phyloP scores from a whole-genome alignment of 306 rosid species.

The Vigna hirtella region DNA sequence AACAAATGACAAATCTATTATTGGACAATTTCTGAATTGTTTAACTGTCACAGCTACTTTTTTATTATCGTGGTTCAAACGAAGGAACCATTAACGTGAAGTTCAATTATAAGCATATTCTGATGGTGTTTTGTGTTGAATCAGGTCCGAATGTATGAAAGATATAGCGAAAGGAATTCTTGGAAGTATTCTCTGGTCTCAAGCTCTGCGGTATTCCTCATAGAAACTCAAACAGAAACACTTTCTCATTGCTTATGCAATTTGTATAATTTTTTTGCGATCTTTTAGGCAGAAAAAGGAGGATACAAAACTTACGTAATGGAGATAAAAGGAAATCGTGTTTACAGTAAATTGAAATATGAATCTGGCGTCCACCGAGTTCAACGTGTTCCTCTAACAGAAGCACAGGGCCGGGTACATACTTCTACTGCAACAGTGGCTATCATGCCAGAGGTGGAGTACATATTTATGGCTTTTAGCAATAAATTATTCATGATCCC shows the following conservation, averaged over 20 bases:
- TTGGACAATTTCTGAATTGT: slow-evolving; percentile 36
- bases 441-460: slow-evolving; percentile 97
- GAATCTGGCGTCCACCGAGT: slow-evolving; percentile 99
- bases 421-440: slow-evolving; percentile 99
- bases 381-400: slow-evolving; percentile 98
- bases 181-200: slow-evolving; percentile 78
- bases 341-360: slow-evolving; percentile 91
- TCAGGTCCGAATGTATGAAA: slow-evolving; percentile 97
- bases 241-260: slow-evolving; percentile 34
- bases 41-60: slow-evolving; percentile 10
- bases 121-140: slow-evolving; percentile 46
- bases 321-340: slow-evolving; percentile 93
- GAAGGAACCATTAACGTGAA: slow-evolving; percentile 35
- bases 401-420: slow-evolving; percentile 95
- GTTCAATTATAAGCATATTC: slow-evolving; percentile 36
- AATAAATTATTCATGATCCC: slow-evolving; percentile 25
- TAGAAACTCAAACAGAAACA: slow-evolving; percentile 21
- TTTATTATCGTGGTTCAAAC: slow-evolving; percentile 33
- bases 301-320: slow-evolving; percentile 95
- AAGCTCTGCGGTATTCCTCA: slow-evolving; percentile 68
- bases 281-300: slow-evolving; percentile 89
- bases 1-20: slow-evolving; percentile 26
- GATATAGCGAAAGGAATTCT: slow-evolving; percentile 78
- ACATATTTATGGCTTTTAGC: slow-evolving; percentile 37
- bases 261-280: slow-evolving; percentile 36